phyloP scores from a whole-genome alignment of 2,329 filamentous ascomycete genomes.

The Paracorniculantispora psalliotae region DNA sequence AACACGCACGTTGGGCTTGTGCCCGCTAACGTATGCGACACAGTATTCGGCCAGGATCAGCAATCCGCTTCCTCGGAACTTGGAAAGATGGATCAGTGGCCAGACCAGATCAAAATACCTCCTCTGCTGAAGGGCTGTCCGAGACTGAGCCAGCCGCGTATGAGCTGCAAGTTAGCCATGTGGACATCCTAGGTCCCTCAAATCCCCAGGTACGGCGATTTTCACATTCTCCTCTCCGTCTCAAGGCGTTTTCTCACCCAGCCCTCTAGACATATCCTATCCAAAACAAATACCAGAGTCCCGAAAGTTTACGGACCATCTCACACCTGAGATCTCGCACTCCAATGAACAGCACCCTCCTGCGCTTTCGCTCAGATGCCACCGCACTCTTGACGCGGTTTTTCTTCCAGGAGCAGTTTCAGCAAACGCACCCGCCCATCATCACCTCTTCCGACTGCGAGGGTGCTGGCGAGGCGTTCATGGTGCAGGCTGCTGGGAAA shows the following conservation, averaged over 20 bases:
- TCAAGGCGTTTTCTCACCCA: not conserved
- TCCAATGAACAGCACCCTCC: conserved; percentile 71
- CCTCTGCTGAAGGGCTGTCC: not conserved
- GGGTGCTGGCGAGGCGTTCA: conserved; percentile 91
- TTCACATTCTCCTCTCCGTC: not conserved
- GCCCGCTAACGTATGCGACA: conserved; percentile 24
- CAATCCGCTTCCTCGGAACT: conserved; percentile 69
- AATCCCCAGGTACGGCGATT: conserved; percentile 64
- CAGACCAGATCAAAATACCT: not conserved
- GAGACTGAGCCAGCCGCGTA: conserved; percentile 34
- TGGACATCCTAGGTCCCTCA: conserved; percentile 69
- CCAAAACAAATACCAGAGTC: conserved; percentile 91
- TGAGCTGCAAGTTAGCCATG: conserved; percentile 70
- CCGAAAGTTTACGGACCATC: conserved; percentile 81
- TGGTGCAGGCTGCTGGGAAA: conserved; percentile 47
- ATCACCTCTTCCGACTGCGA: conserved; percentile 97
- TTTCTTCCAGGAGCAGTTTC: conserved; percentile 66
- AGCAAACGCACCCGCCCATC: conserved; percentile 86
- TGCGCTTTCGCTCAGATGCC: conserved; percentile 77
- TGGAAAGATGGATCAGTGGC: conserved; percentile 48
- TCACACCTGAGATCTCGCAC: conserved; percentile 82
- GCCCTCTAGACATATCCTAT: conserved; percentile 72
- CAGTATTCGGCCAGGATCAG: conserved; percentile 77
- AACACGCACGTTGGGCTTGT: conserved; percentile 13
- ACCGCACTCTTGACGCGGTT: conserved; percentile 69